phyloP scores from a whole-genome alignment of 768 basidiomycete species.

The Boletus sp. region DNA sequence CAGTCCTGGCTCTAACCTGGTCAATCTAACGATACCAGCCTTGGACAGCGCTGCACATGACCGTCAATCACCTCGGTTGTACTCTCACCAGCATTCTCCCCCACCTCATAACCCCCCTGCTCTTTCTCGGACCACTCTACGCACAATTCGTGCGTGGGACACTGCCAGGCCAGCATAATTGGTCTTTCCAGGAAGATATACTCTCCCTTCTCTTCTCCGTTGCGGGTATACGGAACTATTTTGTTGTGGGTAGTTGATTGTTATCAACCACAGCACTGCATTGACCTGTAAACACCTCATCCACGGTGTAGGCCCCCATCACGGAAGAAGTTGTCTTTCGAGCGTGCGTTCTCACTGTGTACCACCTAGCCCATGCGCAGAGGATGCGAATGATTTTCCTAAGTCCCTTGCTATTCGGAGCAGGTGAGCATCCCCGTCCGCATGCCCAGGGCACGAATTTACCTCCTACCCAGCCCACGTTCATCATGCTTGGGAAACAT shows the following conservation, averaged over 20 bases:
- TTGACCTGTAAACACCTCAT: neutral
- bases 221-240: constrained; percentile 70
- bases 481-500: constrained; percentile 91
- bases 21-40: constrained; percentile 14
- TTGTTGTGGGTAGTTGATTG: constrained; percentile 36
- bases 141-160: constrained; percentile 42
- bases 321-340: constrained; percentile 94
- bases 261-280: neutral
- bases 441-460: neutral
- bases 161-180: constrained; percentile 56
- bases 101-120: constrained; percentile 65
- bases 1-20: neutral
- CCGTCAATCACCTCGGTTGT: constrained; percentile 44
- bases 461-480: constrained; percentile 63
- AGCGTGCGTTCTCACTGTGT: constrained; percentile 74
- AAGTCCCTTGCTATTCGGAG: constrained; percentile 83
- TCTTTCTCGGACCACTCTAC: constrained; percentile 80
- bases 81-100: constrained; percentile 36
- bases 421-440: constrained; percentile 51
- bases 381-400: constrained; percentile 66
- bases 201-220: constrained; percentile 45
- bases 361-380: constrained; percentile 62
- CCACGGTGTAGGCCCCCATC: constrained; percentile 63
- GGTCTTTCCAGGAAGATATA: constrained; percentile 43
- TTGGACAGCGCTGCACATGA: constrained; percentile 26